Evolutionary conservation across 108 stramenopile species (phyloP).

Genomic region (Cyclotella cryptica): DNA sequence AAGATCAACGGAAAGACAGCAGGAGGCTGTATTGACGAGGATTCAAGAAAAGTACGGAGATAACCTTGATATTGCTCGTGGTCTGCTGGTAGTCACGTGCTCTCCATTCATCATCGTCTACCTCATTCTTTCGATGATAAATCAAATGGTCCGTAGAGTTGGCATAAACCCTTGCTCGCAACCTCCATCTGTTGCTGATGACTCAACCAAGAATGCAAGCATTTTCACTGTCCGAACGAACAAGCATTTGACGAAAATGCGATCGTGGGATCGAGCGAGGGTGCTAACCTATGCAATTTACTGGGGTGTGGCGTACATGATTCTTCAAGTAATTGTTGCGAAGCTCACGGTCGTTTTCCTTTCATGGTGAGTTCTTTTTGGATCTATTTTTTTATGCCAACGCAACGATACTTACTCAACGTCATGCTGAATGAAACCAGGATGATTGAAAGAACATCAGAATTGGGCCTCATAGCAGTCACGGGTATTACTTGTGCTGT

Average conservation of each 20-base stretch:
- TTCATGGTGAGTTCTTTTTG: constrained; percentile 22
- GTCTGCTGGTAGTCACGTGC: constrained; percentile 49
- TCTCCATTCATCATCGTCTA: constrained; percentile 52
- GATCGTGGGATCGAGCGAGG: constrained; percentile 58
- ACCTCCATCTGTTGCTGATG: constrained; percentile 20
- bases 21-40: constrained; percentile 28
- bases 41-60: constrained; percentile 53
- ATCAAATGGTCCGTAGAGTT: constrained; percentile 54
- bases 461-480: constrained; percentile 46
- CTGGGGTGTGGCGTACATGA: constrained; percentile 64
- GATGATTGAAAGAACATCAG: constrained; percentile 56
- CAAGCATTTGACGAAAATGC: constrained; percentile 43
- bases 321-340: constrained; percentile 56
- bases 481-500: constrained; percentile 58
- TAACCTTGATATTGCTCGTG: constrained; percentile 49
- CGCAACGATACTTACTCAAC: not conserved
- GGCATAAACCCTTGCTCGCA: constrained; percentile 50
- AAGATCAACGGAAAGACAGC: constrained; percentile 32
- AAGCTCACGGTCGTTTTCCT: constrained; percentile 68
- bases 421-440: not conserved
- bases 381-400: not conserved
- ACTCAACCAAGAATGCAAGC: constrained; percentile 12
- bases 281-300: constrained; percentile 55
- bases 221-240: constrained; percentile 38
- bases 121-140: constrained; percentile 49